Evolutionary conservation across 805 yeast genomes (phyloP).

Genomic region (Candida hungchunana): DNA sequence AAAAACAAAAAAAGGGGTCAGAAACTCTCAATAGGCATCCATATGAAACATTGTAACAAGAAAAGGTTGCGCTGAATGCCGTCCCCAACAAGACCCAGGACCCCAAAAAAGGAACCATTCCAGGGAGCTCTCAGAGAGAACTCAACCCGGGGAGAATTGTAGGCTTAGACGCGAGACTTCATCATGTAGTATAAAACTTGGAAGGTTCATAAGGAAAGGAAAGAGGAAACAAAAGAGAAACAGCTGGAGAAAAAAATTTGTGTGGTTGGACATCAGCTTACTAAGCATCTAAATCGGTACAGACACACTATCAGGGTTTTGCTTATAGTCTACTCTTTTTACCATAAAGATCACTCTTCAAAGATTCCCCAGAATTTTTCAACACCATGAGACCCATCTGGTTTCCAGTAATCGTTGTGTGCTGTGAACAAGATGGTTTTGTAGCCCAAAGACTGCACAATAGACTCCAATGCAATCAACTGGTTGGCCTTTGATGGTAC

Average conservation of each 20-base stretch:
- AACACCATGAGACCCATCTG: slow-evolving; percentile 49
- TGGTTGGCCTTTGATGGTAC: slow-evolving; percentile 55
- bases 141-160: slow-evolving; percentile 29
- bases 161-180: slow-evolving; percentile 28
- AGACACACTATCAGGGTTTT: neutral
- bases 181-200: slow-evolving; percentile 32
- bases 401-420: slow-evolving; percentile 61
- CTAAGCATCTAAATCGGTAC: no score
- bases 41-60: slow-evolving; percentile 27
- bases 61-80: slow-evolving; percentile 27
- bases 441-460: slow-evolving; percentile 41
- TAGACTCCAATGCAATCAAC: slow-evolving; percentile 45
- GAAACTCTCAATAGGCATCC: slow-evolving; percentile 27
- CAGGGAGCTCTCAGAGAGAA: slow-evolving; percentile 16
- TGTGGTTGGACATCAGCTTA: no score
- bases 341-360: slow-evolving; percentile 6
- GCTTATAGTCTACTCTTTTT: no score
- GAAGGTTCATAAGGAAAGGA: slow-evolving; percentile 25
- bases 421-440: slow-evolving; percentile 56
- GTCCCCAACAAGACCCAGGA: slow-evolving; percentile 29
- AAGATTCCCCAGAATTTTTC: slow-evolving; percentile 49
- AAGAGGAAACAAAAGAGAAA: neutral
- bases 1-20: slow-evolving; percentile 20
- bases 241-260: neutral
- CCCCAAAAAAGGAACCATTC: slow-evolving; percentile 15